Percentiles rank a stretch among this genome's conserved stretches.
These are phyloP conservation scores for Phaeosphaeria sp. DNA, from an alignment of 2,329 filamentous ascomycete species.

Conservation along the genomic window DNA sequence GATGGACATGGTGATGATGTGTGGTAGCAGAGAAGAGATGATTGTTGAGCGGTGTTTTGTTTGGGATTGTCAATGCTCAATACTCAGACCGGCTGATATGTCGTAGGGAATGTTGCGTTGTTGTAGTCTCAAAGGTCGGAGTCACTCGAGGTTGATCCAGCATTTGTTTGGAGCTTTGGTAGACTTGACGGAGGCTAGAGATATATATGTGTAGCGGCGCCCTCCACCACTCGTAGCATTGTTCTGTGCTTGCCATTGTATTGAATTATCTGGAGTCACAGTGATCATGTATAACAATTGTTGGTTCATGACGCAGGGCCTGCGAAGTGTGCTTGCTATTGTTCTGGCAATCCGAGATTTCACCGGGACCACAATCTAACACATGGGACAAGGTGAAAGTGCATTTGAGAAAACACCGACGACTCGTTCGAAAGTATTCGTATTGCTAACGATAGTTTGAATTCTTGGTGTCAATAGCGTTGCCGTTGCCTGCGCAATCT, in stretches of 20 bases:
- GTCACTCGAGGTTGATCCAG: background rate
- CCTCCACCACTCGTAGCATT: conserved; percentile 1
- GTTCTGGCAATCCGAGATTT: background rate
- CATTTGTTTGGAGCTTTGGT: background rate
- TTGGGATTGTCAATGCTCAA: too few species aligned
- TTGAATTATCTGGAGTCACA: background rate
- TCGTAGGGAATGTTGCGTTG: background rate
- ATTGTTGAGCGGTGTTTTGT: too few species aligned
- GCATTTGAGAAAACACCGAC: background rate
- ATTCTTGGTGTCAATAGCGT: background rate
- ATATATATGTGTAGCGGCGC: background rate
- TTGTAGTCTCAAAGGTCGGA: background rate
- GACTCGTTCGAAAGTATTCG: background rate
- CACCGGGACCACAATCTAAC: background rate
- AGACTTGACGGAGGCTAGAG: background rate
- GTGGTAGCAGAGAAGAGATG: too few species aligned
- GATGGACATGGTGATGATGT: conserved; percentile 1
- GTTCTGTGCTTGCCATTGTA: conserved; percentile 9
- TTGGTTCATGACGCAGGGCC: background rate
- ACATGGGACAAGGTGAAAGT: background rate
- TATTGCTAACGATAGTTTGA: background rate
- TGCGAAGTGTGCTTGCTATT: background rate
- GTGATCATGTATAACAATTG: background rate
- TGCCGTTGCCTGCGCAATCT: background rate
- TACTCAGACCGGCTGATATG: background rate